These are phyloP conservation scores for Ceratocystiopsis sp. DNA, from an alignment of 2,329 filamentous ascomycete species.

Conservation along the genomic window DNA sequence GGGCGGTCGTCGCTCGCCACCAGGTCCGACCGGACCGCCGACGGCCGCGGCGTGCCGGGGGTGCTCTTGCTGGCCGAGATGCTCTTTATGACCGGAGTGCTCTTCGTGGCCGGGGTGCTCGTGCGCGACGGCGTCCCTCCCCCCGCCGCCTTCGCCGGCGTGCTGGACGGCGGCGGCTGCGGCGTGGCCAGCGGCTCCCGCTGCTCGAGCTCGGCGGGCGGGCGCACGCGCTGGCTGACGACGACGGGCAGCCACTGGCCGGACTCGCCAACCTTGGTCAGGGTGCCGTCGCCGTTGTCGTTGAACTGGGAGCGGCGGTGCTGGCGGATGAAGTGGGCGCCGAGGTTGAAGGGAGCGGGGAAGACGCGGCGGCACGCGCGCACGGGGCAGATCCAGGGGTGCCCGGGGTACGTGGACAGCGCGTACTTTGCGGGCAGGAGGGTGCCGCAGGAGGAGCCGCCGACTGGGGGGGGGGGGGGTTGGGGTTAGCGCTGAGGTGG, in stretches of 20 bases:
- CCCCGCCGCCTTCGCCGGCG: too few species aligned
- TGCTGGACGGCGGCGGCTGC: background rate
- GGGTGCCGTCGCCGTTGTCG: slow-evolving; percentile 16
- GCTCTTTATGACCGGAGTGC: too few species aligned
- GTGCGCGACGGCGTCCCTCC: too few species aligned
- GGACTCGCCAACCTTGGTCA: slow-evolving; percentile 10
- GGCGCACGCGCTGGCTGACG: slow-evolving; percentile 8
- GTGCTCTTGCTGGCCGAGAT: too few species aligned
- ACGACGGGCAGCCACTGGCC: slow-evolving; percentile 8
- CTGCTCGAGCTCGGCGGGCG: slow-evolving; percentile 6
- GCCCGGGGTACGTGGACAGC: background rate
- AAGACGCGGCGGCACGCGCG: slow-evolving; percentile 10
- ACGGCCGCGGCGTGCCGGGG: too few species aligned
- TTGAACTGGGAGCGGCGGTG: slow-evolving; percentile 12
- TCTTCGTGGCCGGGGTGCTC: too few species aligned
- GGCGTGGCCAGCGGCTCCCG: slow-evolving; percentile 1
- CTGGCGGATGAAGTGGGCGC: slow-evolving; percentile 9
- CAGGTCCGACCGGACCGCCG: too few species aligned
- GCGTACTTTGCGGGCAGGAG: slow-evolving; percentile 10
- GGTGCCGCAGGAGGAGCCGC: background rate
- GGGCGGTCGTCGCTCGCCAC: too few species aligned
- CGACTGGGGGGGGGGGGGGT: background rate
- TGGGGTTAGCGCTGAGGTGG: too few species aligned
- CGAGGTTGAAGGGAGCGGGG: slow-evolving; percentile 2
- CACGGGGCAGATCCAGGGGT: slow-evolving; percentile 12